A percentile compares a stretch with the other conserved stretches of the same genome.
Evolutionary conservation across 352 stramenopile species (phyloP).

Genomic region (Lagenidium sp.): DNA sequence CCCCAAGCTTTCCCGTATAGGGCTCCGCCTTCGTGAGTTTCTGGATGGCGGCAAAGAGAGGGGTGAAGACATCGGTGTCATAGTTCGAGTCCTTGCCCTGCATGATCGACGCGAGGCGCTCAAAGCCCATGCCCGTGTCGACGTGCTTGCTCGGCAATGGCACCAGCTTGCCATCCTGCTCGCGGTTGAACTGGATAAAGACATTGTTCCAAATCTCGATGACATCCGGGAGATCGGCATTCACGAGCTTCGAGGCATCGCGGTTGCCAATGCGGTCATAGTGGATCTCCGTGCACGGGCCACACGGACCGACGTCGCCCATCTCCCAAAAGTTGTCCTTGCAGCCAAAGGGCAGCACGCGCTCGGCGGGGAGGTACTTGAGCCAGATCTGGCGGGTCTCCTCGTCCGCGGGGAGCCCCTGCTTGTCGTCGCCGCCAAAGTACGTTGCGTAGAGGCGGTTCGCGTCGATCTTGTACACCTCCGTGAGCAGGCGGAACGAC

Average conservation of each 20-base stretch:
- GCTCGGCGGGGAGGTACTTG: slow-evolving; percentile 77
- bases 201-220: slow-evolving; percentile 99
- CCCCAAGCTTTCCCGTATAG: slow-evolving; percentile 83
- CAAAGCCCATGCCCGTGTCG: slow-evolving; percentile 99
- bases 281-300: slow-evolving; percentile 99
- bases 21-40: slow-evolving; percentile 59
- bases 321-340: slow-evolving; percentile 99
- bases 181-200: slow-evolving; percentile 99
- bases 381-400: slow-evolving; percentile 92
- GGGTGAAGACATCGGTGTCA: slow-evolving; percentile 98
- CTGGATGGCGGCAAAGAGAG: slow-evolving; percentile 94
- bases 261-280: slow-evolving; percentile 97
- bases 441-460: slow-evolving; percentile 97
- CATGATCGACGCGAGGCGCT: slow-evolving; percentile 90
- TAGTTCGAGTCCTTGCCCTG: slow-evolving; percentile 96
- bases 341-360: slow-evolving; percentile 91
- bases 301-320: slow-evolving; percentile 98
- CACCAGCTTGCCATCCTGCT: slow-evolving; percentile 85
- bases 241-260: slow-evolving; percentile 92
- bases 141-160: slow-evolving; percentile 94
- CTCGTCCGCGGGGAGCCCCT: slow-evolving; percentile 75
- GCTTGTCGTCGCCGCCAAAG: slow-evolving; percentile 93
- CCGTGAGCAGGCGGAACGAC: slow-evolving; percentile 95
- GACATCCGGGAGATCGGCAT: slow-evolving; percentile 96
- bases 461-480: slow-evolving; percentile 92